phyloP scores from a whole-genome alignment of 495 filamentous ascomycete genomes.

The Aspergillus haitiensis region DNA sequence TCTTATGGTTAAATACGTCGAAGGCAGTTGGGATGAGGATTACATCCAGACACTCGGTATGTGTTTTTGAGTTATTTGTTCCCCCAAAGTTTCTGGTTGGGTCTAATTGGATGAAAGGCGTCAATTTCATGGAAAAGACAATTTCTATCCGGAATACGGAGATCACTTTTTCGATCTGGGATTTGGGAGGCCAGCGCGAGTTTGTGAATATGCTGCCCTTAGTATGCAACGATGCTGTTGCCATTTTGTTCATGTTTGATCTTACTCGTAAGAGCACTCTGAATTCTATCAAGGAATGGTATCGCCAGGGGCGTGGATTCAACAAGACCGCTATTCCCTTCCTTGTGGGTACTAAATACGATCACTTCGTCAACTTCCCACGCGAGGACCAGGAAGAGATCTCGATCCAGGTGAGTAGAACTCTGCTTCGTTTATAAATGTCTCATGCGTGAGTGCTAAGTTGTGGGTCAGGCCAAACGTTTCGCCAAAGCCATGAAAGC shows the following conservation, averaged over 20 bases:
- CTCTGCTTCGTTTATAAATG: not conserved
- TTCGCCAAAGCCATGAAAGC: slow-evolving; percentile 99
- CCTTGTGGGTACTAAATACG: slow-evolving; percentile 95
- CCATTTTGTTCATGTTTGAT: slow-evolving; percentile 99
- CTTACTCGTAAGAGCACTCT: slow-evolving; percentile 95
- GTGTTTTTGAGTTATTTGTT: slow-evolving; percentile 18
- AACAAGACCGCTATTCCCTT: slow-evolving; percentile 99
- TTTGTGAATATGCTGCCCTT: slow-evolving; percentile 99
- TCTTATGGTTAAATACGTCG: slow-evolving; percentile 99
- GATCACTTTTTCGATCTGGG: slow-evolving; percentile 99
- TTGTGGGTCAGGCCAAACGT: slow-evolving; percentile 68
- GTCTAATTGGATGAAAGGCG: slow-evolving; percentile 49
- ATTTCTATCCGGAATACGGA: slow-evolving; percentile 99
- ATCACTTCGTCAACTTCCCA: slow-evolving; percentile 98
- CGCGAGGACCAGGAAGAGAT: slow-evolving; percentile 98
- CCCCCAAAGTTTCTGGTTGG: not conserved
- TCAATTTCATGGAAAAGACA: slow-evolving; percentile 99
- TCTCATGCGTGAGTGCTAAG: slow-evolving; percentile 13
- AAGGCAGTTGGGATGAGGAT: slow-evolving; percentile 98
- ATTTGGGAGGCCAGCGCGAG: slow-evolving; percentile 94
- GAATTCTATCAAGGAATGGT: slow-evolving; percentile 99
- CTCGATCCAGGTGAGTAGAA: slow-evolving; percentile 72
- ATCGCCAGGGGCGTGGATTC: slow-evolving; percentile 94
- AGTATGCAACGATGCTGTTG: slow-evolving; percentile 97
- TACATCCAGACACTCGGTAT: slow-evolving; percentile 96